Evolutionary conservation across 495 filamentous ascomycete genomes (phyloP).

Genomic region (Podospora tetraspora): DNA sequence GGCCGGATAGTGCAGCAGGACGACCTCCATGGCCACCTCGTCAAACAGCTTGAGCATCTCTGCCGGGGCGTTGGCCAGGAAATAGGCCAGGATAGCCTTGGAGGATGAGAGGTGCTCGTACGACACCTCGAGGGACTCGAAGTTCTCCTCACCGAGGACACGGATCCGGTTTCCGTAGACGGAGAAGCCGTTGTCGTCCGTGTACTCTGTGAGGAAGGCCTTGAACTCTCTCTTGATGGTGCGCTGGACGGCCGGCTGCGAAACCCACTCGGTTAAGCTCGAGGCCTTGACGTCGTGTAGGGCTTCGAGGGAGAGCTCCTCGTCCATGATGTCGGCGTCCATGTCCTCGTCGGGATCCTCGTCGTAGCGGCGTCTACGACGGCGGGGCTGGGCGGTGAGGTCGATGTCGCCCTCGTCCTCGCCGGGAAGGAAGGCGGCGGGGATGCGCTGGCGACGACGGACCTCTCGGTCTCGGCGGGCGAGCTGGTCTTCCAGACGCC

Average conservation of each 20-base stretch:
- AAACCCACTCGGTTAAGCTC: constrained; percentile 90
- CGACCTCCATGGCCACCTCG: constrained; percentile 92
- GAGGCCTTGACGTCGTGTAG: constrained; percentile 90
- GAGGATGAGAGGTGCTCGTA: constrained; percentile 84
- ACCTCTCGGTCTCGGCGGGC: constrained; percentile 79
- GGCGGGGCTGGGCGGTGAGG: constrained; percentile 72
- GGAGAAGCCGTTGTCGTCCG: constrained; percentile 75
- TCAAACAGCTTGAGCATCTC: constrained; percentile 96
- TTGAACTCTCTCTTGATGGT: constrained; percentile 96
- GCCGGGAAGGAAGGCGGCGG: constrained; percentile 77
- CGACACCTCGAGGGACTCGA: constrained; percentile 91
- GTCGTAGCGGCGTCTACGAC: constrained; percentile 81
- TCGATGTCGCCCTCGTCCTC: constrained; percentile 83
- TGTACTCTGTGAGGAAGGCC: constrained; percentile 93
- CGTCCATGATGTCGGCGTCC: constrained; percentile 87
- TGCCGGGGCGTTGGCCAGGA: constrained; percentile 89
- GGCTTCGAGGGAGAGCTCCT: constrained; percentile 87
- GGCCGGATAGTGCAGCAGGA: constrained; percentile 90
- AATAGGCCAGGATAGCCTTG: constrained; percentile 96
- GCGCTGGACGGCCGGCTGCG: constrained; percentile 81
- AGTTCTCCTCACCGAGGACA: constrained; percentile 92
- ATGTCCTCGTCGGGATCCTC: constrained; percentile 91
- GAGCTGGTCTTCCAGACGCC: constrained; percentile 77
- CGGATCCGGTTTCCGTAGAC: constrained; percentile 92
- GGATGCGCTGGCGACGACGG: constrained; percentile 66